These are phyloP conservation scores for Lasiosphaeris hirsuta DNA, from an alignment of 495 filamentous ascomycete species.

Conservation along the genomic window DNA sequence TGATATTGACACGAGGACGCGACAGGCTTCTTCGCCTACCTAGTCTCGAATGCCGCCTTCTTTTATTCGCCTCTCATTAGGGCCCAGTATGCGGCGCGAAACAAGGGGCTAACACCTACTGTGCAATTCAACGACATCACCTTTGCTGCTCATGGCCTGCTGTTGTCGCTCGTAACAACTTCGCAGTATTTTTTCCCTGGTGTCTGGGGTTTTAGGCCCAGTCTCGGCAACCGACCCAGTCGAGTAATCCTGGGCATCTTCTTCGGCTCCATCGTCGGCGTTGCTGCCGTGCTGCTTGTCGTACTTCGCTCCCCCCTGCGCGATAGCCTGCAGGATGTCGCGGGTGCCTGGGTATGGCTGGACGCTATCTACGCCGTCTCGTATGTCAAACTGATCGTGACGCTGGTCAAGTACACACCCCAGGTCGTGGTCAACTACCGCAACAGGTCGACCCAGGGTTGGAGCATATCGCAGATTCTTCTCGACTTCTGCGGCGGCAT, in stretches of 20 bases:
- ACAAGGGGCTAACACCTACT: conserved; percentile 69
- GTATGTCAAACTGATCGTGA: conserved; percentile 86
- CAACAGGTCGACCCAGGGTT: conserved; percentile 78
- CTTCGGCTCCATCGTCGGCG: conserved; percentile 59
- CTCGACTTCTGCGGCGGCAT: conserved; percentile 78
- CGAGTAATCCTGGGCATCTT: conserved; percentile 63
- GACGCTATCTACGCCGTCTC: conserved; percentile 69
- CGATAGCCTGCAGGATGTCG: conserved; percentile 26
- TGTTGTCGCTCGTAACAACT: conserved; percentile 63
- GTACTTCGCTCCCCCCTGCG: conserved; percentile 55
- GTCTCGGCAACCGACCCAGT: conserved; percentile 52
- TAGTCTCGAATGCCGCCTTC: conserved; percentile 66
- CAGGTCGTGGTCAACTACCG: conserved; percentile 80
- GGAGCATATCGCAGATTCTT: conserved; percentile 83
- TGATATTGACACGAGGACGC: background rate
- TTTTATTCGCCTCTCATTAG: conserved; percentile 76
- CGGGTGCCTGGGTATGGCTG: conserved; percentile 41
- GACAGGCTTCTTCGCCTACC: conserved; percentile 73
- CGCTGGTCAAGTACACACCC: conserved; percentile 86
- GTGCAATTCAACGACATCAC: conserved; percentile 87
- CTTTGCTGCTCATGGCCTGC: conserved; percentile 73
- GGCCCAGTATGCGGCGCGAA: conserved; percentile 77
- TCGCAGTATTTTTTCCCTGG: conserved; percentile 68
- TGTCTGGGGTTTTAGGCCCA: conserved; percentile 72
- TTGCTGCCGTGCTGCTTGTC: conserved; percentile 54